Evolutionary conservation across 2,329 filamentous ascomycete genomes (phyloP).

Genomic region (Didymellaceae sp.): DNA sequence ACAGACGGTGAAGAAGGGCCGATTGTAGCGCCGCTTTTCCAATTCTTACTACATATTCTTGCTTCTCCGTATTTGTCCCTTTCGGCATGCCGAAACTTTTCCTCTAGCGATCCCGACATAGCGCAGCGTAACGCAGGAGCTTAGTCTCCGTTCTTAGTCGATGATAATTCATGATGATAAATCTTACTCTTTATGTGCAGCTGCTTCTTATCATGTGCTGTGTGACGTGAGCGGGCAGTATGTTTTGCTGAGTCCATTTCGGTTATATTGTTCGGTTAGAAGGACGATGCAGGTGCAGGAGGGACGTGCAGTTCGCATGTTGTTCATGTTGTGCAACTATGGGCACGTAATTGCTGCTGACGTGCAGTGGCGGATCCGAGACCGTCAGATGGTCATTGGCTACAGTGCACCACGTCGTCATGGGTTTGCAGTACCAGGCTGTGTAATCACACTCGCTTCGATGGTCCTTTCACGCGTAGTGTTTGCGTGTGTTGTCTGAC

Average conservation of each 20-base stretch:
- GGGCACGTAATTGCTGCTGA: constrained; percentile 3
- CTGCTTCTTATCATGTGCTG: constrained; percentile 1
- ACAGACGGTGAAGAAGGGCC: constrained; percentile 19
- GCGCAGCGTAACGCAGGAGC: background rate
- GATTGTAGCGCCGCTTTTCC: constrained; percentile 5
- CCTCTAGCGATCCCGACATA: background rate
- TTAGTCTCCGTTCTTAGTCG: constrained; percentile 3
- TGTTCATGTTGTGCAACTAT: constrained; percentile 18
- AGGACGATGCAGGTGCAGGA: background rate
- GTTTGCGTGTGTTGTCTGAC: background rate
- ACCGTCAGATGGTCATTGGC: background rate
- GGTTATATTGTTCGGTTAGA: constrained; percentile 1
- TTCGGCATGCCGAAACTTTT: constrained; percentile 12
- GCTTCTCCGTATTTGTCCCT: background rate
- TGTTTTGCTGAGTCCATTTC: background rate
- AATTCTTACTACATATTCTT: constrained; percentile 14
- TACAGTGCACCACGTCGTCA: no score
- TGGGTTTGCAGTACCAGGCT: background rate
- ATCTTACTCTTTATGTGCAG: background rate
- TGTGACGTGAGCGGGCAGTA: background rate
- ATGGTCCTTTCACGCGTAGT: no score
- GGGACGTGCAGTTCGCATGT: constrained; percentile 18
- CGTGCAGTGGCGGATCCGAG: constrained; percentile 5
- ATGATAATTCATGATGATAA: constrained; percentile 2
- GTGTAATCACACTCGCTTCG: no score